These are phyloP conservation scores for Senna siamea DNA, from an alignment of 306 rosid species.

Conservation along the genomic window DNA sequence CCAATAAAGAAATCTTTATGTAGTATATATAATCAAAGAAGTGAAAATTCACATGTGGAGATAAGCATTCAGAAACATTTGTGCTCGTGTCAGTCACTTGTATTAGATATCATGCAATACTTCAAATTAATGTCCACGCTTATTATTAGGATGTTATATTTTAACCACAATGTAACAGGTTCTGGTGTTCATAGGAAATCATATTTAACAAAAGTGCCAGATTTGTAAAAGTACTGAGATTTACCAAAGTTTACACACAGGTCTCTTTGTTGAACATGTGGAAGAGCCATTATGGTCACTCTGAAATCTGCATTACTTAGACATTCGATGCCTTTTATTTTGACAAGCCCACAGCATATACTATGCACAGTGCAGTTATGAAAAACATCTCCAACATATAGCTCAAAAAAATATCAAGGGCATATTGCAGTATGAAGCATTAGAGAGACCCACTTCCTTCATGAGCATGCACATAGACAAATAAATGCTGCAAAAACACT, in stretches of 20 bases:
- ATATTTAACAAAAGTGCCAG: slow-evolving; percentile 1
- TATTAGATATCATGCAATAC: background rate
- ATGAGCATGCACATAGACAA: slow-evolving; percentile 27
- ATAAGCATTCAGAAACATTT: background rate
- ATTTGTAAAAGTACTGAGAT: slow-evolving; percentile 2
- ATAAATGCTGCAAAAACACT: slow-evolving; percentile 32
- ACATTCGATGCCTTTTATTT: slow-evolving; percentile 37
- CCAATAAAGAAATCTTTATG: slow-evolving; percentile 9
- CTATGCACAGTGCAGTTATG: slow-evolving; percentile 25
- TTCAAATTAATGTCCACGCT: background rate
- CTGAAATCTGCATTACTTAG: slow-evolving; percentile 35
- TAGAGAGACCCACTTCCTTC: slow-evolving; percentile 40
- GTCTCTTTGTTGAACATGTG: slow-evolving; percentile 30
- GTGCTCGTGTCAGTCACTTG: background rate
- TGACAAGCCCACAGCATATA: slow-evolving; percentile 21
- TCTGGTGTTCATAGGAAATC: background rate
- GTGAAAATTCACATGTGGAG: slow-evolving; percentile 16
- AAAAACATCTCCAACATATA: slow-evolving; percentile 34
- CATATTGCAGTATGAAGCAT: slow-evolving; percentile 28
- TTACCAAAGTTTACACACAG: slow-evolving; percentile 29
- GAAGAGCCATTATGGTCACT: slow-evolving; percentile 41
- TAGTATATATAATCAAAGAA: background rate
- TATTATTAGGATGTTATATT: background rate
- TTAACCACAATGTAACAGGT: slow-evolving; percentile 7
- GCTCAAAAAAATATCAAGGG: slow-evolving; percentile 38